A percentile compares a stretch with the other conserved stretches of the same genome.
Evolutionary conservation across 495 filamentous ascomycete species (phyloP).

Genomic region (Penicillium daleae): DNA sequence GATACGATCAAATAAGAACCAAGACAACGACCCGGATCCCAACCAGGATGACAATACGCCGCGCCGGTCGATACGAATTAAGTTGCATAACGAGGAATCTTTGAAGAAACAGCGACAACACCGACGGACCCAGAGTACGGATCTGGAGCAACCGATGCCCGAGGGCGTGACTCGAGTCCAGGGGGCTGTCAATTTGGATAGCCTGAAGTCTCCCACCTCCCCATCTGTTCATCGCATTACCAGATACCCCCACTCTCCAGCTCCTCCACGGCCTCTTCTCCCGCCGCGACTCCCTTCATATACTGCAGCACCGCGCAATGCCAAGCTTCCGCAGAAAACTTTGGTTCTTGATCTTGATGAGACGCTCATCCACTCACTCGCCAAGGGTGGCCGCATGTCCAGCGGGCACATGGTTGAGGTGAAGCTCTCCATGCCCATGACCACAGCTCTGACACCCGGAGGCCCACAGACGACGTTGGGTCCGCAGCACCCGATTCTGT

Average conservation of each 20-base stretch:
- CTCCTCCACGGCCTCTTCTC: slow-evolving; percentile 86
- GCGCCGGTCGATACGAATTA: slow-evolving; percentile 86
- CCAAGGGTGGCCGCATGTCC: slow-evolving; percentile 93
- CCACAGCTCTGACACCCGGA: slow-evolving; percentile 62
- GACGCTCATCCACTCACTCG: slow-evolving; percentile 95
- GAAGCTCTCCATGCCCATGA: slow-evolving; percentile 70
- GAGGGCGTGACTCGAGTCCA: slow-evolving; percentile 36
- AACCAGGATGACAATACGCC: slow-evolving; percentile 64
- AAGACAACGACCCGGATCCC: slow-evolving; percentile 44
- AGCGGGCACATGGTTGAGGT: slow-evolving; percentile 99
- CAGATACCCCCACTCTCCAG: slow-evolving; percentile 85
- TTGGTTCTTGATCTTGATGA: slow-evolving; percentile 95
- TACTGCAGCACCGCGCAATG: slow-evolving; percentile 52
- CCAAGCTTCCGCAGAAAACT: slow-evolving; percentile 73
- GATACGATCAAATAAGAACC: slow-evolving; percentile 54
- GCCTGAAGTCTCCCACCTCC: slow-evolving; percentile 86
- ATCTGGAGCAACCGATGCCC: slow-evolving; percentile 36
- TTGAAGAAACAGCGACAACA: slow-evolving; percentile 56
- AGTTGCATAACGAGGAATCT: slow-evolving; percentile 80
- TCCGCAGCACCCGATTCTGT: slow-evolving; percentile 93
- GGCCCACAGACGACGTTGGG: slow-evolving; percentile 66
- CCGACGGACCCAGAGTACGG: slow-evolving; percentile 41
- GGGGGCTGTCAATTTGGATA: slow-evolving; percentile 42
- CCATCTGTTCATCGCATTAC: slow-evolving; percentile 72
- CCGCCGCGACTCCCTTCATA: slow-evolving; percentile 86